phyloP scores from a whole-genome alignment of 768 basidiomycete genomes.

The Amanita subjunquillea region DNA sequence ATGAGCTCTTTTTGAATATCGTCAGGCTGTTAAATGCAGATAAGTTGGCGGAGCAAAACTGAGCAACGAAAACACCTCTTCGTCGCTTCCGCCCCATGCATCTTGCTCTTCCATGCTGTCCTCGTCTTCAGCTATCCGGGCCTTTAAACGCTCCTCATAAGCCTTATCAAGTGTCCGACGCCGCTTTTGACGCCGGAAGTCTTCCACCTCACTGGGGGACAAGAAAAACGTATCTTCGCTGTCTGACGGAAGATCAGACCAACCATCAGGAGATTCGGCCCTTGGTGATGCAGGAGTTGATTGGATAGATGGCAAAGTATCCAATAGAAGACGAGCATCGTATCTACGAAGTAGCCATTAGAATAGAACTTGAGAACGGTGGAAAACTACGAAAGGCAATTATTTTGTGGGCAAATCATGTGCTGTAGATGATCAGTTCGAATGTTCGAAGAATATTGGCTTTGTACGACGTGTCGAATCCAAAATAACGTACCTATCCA shows the following conservation, averaged over 20 bases:
- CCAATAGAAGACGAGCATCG: constrained; percentile 69
- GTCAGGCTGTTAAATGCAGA: constrained; percentile 35
- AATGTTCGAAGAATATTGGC: background rate
- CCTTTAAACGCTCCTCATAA: constrained; percentile 57
- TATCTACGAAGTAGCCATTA: constrained; percentile 39
- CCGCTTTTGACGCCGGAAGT: constrained; percentile 60
- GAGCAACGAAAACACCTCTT: constrained; percentile 38
- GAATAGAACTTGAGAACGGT: constrained; percentile 11
- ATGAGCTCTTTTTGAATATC: constrained; percentile 55
- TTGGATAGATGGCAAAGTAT: constrained; percentile 26
- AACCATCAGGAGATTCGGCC: constrained; percentile 47
- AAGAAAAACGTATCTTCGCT: constrained; percentile 81
- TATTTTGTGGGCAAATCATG: constrained; percentile 13
- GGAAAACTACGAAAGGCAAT: constrained; percentile 13
- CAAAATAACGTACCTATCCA: constrained; percentile 67
- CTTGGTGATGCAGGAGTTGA: constrained; percentile 1
- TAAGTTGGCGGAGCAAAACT: background rate
- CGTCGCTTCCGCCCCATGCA: constrained; percentile 59
- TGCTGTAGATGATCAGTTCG: background rate
- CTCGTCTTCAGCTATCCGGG: constrained; percentile 36
- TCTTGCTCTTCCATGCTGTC: constrained; percentile 30
- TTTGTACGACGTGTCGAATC: constrained; percentile 3
- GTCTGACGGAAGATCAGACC: constrained; percentile 83
- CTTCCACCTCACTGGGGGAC: constrained; percentile 52
- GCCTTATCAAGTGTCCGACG: constrained; percentile 46